Evolutionary conservation across 75 land plant species (phyloP), one percentile per base, ranked within the genome.

Genomic region (Sequoia sempervirens): DNA sequence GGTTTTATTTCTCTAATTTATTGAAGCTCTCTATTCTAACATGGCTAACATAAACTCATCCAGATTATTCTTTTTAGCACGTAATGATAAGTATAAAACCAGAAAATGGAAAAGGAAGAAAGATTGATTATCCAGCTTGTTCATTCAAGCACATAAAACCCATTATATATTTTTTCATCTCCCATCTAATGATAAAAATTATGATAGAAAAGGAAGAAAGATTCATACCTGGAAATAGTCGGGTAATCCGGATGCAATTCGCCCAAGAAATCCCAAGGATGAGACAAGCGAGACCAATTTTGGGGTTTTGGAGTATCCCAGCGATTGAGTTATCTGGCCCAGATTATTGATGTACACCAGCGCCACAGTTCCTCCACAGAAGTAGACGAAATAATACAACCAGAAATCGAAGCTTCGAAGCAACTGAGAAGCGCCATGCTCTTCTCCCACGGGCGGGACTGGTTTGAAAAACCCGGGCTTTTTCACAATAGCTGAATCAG

Each of bases 191-290:
- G 15, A 50, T 50, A 50, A 50, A 50, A 13, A 1, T 4, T 4
- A 37, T 74, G 1, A 40, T 37, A 75, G 13, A 73, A 41, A 76
- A 20, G 11, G 46, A 2, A 9, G 30, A 43, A 2, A 3, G 14
- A 70, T 18, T 50, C 40, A 80, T 85, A 95, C 98, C 88, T 92
- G 75, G 89, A 82, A 80, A 56, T 82, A 82, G 68, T 93, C 95
- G 0, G 95, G 93, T 11, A 88, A 83, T 38, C 94, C 88, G 5
- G 95, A 90, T 56, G 90, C 87, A 79, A 93, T 80, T 3, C 95
- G 93, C 18, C 95, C 95, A 69, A 93, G 90, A 90, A 93, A 93
- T 36, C 94, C 93, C 23, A 75, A 92, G 1, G 93, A 23, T 13
- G 93, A 92, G 61, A 85, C 88, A 58, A 93, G 72, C 2, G 88